phyloP scores from a whole-genome alignment of 768 basidiomycete genomes.

The Leucosporidium yakuticum region DNA sequence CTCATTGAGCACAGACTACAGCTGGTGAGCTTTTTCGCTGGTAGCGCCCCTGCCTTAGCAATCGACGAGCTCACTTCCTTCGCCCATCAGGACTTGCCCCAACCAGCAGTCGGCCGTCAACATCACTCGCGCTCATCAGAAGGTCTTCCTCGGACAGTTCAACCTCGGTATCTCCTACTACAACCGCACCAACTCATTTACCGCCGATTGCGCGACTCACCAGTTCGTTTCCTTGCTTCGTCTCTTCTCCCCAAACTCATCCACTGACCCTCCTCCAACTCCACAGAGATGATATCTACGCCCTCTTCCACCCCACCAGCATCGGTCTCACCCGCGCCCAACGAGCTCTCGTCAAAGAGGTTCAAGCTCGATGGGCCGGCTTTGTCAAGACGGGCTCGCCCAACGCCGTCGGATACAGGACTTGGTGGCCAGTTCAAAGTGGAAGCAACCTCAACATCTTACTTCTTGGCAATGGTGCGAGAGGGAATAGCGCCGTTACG shows the following conservation, averaged over 20 bases:
- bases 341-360: constrained; percentile 53
- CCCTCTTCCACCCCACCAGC: constrained; percentile 51
- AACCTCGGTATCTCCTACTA: constrained; percentile 11
- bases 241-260: too few species aligned
- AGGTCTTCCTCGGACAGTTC: constrained; percentile 23
- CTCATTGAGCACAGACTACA: constrained; percentile 26
- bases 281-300: constrained; percentile 63
- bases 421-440: constrained; percentile 52
- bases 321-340: constrained; percentile 49
- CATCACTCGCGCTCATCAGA: neutral
- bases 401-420: constrained; percentile 53
- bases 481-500: neutral
- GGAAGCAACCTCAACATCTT: constrained; percentile 55
- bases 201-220: constrained; percentile 20
- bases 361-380: constrained; percentile 62
- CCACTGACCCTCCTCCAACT: too few species aligned
- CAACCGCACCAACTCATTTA: neutral
- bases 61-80: neutral
- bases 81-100: constrained; percentile 25
- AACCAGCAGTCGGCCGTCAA: constrained; percentile 25
- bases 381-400: constrained; percentile 55
- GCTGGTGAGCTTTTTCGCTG: constrained; percentile 12
- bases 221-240: constrained; percentile 1
- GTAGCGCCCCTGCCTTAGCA: too few species aligned
- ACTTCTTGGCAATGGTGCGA: constrained; percentile 49